These are phyloP conservation scores for Acacia melanoxylon DNA, from an alignment of 306 rosid species.

Conservation along the genomic window DNA sequence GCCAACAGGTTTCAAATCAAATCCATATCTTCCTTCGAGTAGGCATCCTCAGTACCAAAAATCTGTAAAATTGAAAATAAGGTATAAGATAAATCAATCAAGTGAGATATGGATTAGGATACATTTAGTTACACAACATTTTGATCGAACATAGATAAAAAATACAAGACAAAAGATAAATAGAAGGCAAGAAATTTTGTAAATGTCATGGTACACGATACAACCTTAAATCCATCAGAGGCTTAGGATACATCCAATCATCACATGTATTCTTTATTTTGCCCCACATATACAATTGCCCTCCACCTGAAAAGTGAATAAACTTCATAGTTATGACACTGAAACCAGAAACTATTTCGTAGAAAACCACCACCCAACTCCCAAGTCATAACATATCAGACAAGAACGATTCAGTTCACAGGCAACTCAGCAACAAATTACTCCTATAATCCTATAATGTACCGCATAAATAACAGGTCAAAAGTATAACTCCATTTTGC, in stretches of 20 bases:
- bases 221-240: conserved; percentile 97
- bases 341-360: neutral
- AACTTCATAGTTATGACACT: neutral
- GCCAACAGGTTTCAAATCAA: too few species aligned
- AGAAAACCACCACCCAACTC: conserved; percentile 2
- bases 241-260: conserved; percentile 99
- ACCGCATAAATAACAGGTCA: too few species aligned
- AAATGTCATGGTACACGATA: conserved; percentile 16
- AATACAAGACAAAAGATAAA: neutral
- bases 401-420: neutral
- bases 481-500: too few species aligned
- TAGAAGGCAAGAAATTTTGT: neutral
- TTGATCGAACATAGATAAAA: neutral
- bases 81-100: too few species aligned
- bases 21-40: too few species aligned
- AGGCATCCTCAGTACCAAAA: too few species aligned
- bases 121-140: too few species aligned
- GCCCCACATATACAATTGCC: conserved; percentile 98
- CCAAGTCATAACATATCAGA: neutral
- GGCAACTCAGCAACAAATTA: neutral
- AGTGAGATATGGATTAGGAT: too few species aligned
- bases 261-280: conserved; percentile 86
- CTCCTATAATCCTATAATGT: neutral
- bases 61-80: too few species aligned
- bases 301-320: conserved; percentile 68